Conservation (phyloP, 495 filamentous ascomycete genomes). For the Mytilinidion resinicola region DNA sequence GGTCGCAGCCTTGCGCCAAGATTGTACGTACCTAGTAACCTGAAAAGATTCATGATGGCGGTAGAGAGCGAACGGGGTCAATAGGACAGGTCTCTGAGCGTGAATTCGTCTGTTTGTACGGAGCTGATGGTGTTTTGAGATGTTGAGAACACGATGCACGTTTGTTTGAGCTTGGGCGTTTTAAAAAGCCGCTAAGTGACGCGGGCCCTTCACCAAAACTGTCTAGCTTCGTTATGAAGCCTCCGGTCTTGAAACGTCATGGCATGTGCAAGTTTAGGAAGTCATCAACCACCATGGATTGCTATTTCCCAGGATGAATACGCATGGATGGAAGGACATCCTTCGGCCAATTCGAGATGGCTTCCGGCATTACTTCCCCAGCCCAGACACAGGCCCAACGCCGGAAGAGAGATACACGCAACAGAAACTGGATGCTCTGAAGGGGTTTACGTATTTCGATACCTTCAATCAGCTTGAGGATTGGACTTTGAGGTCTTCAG, state of each 20-base stretch:
- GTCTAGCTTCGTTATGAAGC: too few relatives aligned
- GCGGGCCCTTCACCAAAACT: too few relatives aligned
- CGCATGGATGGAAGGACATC: slow-evolving; percentile 27
- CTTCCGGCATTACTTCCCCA: slow-evolving; percentile 22
- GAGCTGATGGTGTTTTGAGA: too few relatives aligned
- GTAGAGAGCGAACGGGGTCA: too few relatives aligned
- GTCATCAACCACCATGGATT: too few relatives aligned
- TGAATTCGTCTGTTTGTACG: too few relatives aligned
- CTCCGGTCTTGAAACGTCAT: too few relatives aligned
- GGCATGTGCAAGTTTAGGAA: too few relatives aligned
- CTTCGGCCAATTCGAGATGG: slow-evolving; percentile 30
- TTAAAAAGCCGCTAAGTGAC: too few relatives aligned
- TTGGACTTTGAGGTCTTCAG: slow-evolving; percentile 34
- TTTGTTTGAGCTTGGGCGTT: too few relatives aligned
- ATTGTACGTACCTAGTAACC: slow-evolving; percentile 61
- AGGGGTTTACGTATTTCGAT: slow-evolving; percentile 37
- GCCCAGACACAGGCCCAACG: slow-evolving; percentile 22
- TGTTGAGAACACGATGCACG: too few relatives aligned
- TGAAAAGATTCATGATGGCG: slow-evolving; percentile 77
- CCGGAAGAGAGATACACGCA: slow-evolving; percentile 22
- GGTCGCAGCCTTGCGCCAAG: slow-evolving; percentile 4
- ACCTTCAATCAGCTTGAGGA: slow-evolving; percentile 34
- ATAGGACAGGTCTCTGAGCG: too few relatives aligned
- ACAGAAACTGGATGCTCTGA: slow-evolving; percentile 22
- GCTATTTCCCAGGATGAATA: not conserved